A percentile compares a stretch with the other conserved stretches of the same genome.
phyloP scores from a whole-genome alignment of 2,329 filamentous ascomycete genomes.

The Lecanicillium sp. region DNA sequence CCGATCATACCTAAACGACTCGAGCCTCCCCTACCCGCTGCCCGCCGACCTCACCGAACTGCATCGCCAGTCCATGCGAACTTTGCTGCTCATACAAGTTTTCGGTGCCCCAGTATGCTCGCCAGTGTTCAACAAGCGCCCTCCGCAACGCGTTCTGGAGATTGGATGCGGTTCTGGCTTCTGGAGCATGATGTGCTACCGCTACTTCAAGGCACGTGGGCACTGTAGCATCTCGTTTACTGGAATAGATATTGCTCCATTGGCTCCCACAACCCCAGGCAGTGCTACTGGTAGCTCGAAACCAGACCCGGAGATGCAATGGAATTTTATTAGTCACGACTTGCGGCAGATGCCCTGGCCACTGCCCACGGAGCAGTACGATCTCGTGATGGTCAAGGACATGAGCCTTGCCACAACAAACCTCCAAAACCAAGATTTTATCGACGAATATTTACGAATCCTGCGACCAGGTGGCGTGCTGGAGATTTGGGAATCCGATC shows the following conservation, averaged over 20 bases:
- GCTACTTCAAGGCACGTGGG: conserved; percentile 63
- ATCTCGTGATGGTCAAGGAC: conserved; percentile 85
- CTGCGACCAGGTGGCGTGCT: conserved; percentile 70
- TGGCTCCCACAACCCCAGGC: conserved; percentile 40
- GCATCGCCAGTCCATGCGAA: conserved; percentile 78
- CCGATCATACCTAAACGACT: conserved; percentile 73
- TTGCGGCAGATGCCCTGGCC: conserved; percentile 68
- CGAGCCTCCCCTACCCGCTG: conserved; percentile 67
- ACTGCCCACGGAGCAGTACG: conserved; percentile 71
- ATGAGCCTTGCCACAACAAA: conserved; percentile 58
- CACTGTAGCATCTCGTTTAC: conserved; percentile 66
- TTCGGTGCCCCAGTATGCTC: conserved; percentile 75
- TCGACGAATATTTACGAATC: conserved; percentile 70
- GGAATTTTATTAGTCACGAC: conserved; percentile 85
- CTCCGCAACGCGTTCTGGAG: conserved; percentile 73
- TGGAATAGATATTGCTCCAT: conserved; percentile 70
- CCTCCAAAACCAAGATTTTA: conserved; percentile 43
- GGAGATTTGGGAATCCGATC: conserved; percentile 87
- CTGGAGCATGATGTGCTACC: conserved; percentile 84
- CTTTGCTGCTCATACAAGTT: conserved; percentile 70
- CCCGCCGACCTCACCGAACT: conserved; percentile 82
- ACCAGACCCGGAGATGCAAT: conserved; percentile 66
- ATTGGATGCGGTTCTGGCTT: conserved; percentile 81
- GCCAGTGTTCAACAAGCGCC: conserved; percentile 53
- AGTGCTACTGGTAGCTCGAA: conserved; percentile 29